Base-by-base conservation (phyloP, 2,329 filamentous ascomycete species). In the Talaromyces amestolkiae region DNA sequence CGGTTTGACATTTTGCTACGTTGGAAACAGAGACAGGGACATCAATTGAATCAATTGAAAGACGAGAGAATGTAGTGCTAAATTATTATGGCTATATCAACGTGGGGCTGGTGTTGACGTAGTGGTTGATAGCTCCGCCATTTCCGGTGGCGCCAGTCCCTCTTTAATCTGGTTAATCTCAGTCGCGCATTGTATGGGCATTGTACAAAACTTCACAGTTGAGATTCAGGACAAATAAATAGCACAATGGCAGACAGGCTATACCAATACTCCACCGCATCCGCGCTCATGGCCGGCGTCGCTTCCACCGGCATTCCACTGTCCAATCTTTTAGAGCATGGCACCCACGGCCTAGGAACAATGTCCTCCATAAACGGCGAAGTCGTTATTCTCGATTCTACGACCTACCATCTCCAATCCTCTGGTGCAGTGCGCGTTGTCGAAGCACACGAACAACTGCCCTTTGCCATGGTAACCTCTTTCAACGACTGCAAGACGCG, bases 321-420 rank as follows among this genome's bases (percentile, higher is more conserved):
- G 3, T 66, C 65, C 17, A 19, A 61, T 11, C 56, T 66, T n/a
- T 61, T 53, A 10, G 19, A 45, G 22, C 65, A 66, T 24, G 65
- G 65, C 61, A 64, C 33, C 47, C 65, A 66, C 15, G 65, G 65
- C 1, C 39, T 66, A 10, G 65, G 65, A 8, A 66, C 65, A 31
- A 66, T 66, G 65, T 47, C 56, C 9, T 66, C 61, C 17, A 66
- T 66, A 47, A 66, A 66, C 56, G 65, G 65, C 37, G 65, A 66
- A 22, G 65, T 66, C n/a, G 56, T 66, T 22, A 63, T 66, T 7
- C 61, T 66, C 56, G 61, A 66, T 56, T 60, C 54, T 22, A 58
- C 31, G 24, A 51, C 65, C 8, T 66, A 66, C 49, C 65, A 66
- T 41, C 27, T 66, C 27, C 60, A 63, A 41, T 41, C 65, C 13